These are phyloP conservation scores for Lagenidium sp. DNA, from an alignment of 352 stramenopile species.

Conservation along the genomic window DNA sequence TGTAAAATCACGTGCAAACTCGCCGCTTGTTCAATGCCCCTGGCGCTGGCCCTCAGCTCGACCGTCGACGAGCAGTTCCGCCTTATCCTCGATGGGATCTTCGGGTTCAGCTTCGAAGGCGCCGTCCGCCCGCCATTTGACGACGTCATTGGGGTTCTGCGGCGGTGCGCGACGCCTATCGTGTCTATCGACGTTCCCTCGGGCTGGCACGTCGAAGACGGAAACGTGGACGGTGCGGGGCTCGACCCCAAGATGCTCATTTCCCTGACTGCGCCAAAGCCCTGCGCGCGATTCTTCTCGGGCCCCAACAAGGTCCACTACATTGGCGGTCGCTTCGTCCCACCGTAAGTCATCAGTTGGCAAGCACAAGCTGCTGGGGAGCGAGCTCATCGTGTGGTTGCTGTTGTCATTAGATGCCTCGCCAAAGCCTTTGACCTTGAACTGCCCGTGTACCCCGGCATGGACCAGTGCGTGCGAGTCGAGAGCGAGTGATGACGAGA, in stretches of 20 bases:
- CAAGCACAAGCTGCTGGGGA: too few species aligned
- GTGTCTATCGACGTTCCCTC: conserved; percentile 98
- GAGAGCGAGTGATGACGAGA: conserved; percentile 4
- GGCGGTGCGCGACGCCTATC: conserved; percentile 63
- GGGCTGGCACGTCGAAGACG: conserved; percentile 95
- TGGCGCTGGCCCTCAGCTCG: background rate
- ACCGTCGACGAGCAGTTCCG: conserved; percentile 59
- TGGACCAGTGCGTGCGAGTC: conserved; percentile 59
- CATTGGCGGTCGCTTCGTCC: conserved; percentile 94
- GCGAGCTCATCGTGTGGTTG: too few species aligned
- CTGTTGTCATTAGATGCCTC: conserved; percentile 20
- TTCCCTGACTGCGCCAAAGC: conserved; percentile 97
- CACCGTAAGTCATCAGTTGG: conserved; percentile 61
- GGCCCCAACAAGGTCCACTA: conserved; percentile 87
- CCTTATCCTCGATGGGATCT: conserved; percentile 97
- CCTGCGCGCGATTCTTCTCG: conserved; percentile 84
- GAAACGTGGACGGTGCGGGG: conserved; percentile 62
- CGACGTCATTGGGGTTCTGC: conserved; percentile 67
- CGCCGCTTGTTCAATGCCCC: too few species aligned
- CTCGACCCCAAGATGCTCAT: conserved; percentile 92
- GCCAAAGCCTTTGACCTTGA: conserved; percentile 57
- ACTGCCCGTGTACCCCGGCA: conserved; percentile 41
- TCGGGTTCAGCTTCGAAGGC: conserved; percentile 97
- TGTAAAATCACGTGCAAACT: too few species aligned
- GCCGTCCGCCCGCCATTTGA: conserved; percentile 88